Evolutionary conservation across 1,139 yeast genomes (phyloP), one percentile per base, ranked within the genome.

Genomic region (Sugiyamaella novakii): DNA sequence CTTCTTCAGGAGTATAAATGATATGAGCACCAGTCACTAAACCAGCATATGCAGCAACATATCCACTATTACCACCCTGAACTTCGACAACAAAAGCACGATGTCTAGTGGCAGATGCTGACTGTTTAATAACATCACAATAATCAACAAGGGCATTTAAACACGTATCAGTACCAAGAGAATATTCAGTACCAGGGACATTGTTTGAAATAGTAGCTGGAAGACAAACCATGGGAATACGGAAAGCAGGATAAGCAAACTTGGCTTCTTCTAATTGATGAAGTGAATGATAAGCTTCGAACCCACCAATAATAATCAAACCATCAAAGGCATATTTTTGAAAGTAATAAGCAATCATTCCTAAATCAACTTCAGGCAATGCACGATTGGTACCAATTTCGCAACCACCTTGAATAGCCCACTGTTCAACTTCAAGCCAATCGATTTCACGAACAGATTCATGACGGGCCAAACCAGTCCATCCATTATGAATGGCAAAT

Each of bases 131-230:
- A 24, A 88, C 89, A 68, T 92, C 98, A 75, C 98, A 91, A 73
- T 92, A 92, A 51, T 83, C 79, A 64, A 89, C 89, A 67, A 92
- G 78, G 29, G 94, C 80, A 69, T 92, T 92, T 71, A 92, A 75
- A 73, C 98, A 91, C 6, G 98, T 92, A 64, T 92, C 98, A 28
- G 92, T 75, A 53, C 98, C 98, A 49, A 92, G 73, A 0, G 96
- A 88, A 69, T 88, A 89, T 70, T 92, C 97, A 2, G 97, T 84
- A 52, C 98, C 98, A 11, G 98, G 98, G 46, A 92, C 98, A 62
- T 92, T 92, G 69, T 92, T 92, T n/a, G 96, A 87, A 56, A 92
- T 86, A 5, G 98, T 92, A 14, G 98, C 96, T 14, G 98, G 98
- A 51, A 92, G 76, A 56, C 89, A 84, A 43, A 87, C 86, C 85